Conservation (phyloP, 2,329 filamentous ascomycete species). For the Fusarium sp. region DNA sequence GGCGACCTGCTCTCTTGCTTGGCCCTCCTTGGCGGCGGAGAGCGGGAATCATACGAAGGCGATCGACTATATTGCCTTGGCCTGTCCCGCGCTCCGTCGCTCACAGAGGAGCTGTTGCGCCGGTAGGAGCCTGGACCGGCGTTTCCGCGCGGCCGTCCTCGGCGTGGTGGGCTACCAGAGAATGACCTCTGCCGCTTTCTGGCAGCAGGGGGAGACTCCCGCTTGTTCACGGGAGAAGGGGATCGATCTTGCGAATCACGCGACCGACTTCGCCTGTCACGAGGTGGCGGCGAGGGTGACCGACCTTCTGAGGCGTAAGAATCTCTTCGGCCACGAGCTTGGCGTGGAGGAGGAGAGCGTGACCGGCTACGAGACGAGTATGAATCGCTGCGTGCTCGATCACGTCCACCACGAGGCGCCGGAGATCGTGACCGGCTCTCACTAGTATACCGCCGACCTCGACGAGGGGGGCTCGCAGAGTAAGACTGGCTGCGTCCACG, state of each 20-base stretch:
- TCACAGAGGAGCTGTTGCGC: slow-evolving; percentile 52
- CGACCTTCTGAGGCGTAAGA: slow-evolving; percentile 38
- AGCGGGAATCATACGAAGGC: slow-evolving; percentile 48
- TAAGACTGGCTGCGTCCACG: slow-evolving; percentile 41
- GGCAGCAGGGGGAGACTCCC: slow-evolving; percentile 37
- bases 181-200: slow-evolving; percentile 35
- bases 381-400: slow-evolving; percentile 44
- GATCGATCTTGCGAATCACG: slow-evolving; percentile 41
- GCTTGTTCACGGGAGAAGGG: slow-evolving; percentile 36
- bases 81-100: slow-evolving; percentile 44
- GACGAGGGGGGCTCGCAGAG: slow-evolving; percentile 48
- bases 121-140: slow-evolving; percentile 30
- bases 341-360: slow-evolving; percentile 42
- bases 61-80: slow-evolving; percentile 44
- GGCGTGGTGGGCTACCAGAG: slow-evolving; percentile 39
- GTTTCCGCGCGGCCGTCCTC: slow-evolving; percentile 38
- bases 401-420: slow-evolving; percentile 43
- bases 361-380: slow-evolving; percentile 50
- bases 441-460: slow-evolving; percentile 39
- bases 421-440: slow-evolving; percentile 47
- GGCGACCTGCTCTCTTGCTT: slow-evolving; percentile 36
- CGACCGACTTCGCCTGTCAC: slow-evolving; percentile 36
- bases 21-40: slow-evolving; percentile 41
- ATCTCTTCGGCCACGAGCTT: slow-evolving; percentile 33
- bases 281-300: slow-evolving; percentile 37